Evolutionary conservation across 371 early-diverging fungal species (phyloP).

Genomic region (Mortierella sp.): DNA sequence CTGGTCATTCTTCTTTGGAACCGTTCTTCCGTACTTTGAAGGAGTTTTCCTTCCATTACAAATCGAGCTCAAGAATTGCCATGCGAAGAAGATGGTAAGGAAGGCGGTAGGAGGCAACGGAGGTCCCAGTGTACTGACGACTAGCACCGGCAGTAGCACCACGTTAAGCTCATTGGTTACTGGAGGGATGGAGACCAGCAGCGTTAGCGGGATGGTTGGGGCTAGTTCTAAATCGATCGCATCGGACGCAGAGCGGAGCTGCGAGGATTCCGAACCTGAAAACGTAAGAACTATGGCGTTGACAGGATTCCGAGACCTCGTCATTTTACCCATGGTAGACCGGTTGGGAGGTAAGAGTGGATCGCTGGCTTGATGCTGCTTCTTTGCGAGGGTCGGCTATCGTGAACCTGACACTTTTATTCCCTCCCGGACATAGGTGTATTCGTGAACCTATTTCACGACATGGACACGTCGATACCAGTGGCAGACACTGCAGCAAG

Average conservation of each 20-base stretch:
- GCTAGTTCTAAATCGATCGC: conserved; percentile 24
- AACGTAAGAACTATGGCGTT: conserved; percentile 76
- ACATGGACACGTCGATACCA: conserved; percentile 75
- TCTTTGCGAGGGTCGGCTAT: no score
- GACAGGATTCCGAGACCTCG: conserved; percentile 74
- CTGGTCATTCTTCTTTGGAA: conserved; percentile 88
- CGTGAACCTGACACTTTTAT: no score
- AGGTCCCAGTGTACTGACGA: conserved; percentile 8
- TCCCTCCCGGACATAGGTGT: no score
- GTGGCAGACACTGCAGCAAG: conserved; percentile 77
- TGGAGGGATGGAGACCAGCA: conserved; percentile 7
- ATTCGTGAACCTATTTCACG: conserved; percentile 73
- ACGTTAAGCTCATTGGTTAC: conserved; percentile 6
- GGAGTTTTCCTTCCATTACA: conserved; percentile 86
- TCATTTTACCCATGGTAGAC: conserved; percentile 73
- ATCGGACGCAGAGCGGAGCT: conserved; percentile 17
- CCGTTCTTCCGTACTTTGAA: conserved; percentile 86
- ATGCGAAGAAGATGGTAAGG: conserved; percentile 22
- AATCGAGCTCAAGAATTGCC: conserved; percentile 56
- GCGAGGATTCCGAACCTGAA: conserved; percentile 42
- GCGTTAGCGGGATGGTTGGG: conserved; percentile 1
- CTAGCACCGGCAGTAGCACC: conserved; percentile 12
- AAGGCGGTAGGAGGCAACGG: conserved; percentile 7
- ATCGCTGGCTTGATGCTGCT: neutral
- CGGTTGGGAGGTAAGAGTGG: conserved; percentile 70